Percentiles rank a stretch among this genome's conserved stretches.
phyloP scores from a whole-genome alignment of 2,329 filamentous ascomycete genomes.

The Fusarium piperis region DNA sequence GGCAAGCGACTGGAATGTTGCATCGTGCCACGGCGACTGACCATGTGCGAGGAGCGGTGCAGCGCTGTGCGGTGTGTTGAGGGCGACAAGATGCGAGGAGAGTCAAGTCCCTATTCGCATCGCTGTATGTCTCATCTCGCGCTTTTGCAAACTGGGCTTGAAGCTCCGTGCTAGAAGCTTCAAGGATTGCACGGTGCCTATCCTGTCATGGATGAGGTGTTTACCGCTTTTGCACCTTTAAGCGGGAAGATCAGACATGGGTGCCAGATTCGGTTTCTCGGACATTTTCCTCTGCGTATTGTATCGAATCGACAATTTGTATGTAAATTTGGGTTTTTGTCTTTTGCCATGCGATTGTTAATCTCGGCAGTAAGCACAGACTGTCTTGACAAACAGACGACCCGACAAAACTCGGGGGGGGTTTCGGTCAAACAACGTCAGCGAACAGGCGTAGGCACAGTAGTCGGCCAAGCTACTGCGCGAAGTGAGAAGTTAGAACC shows the following conservation, averaged over 20 bases:
- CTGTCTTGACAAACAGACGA: neutral
- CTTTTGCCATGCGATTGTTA: neutral
- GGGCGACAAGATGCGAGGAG: neutral
- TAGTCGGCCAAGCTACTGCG: neutral
- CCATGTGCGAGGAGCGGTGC: neutral
- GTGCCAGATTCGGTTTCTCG: neutral
- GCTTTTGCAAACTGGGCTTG: neutral
- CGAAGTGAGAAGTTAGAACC: slow-evolving; percentile 12
- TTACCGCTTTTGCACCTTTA: neutral
- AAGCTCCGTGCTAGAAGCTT: neutral
- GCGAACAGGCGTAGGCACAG: slow-evolving; percentile 3
- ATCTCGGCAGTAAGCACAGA: neutral
- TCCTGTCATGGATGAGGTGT: slow-evolving; percentile 1
- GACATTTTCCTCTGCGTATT: neutral
- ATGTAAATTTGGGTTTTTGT: neutral
- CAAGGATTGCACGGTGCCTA: slow-evolving; percentile 1
- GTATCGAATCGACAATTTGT: neutral
- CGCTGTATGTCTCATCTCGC: neutral
- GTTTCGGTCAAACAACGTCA: slow-evolving; percentile 4
- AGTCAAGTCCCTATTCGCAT: neutral
- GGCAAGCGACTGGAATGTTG: slow-evolving; percentile 35
- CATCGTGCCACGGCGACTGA: slow-evolving; percentile 24
- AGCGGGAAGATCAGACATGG: slow-evolving; percentile 8
- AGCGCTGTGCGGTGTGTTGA: neutral
- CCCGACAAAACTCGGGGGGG: neutral